phyloP scores from a whole-genome alignment of 139 green algal species.

The Coelastrella sp. region DNA sequence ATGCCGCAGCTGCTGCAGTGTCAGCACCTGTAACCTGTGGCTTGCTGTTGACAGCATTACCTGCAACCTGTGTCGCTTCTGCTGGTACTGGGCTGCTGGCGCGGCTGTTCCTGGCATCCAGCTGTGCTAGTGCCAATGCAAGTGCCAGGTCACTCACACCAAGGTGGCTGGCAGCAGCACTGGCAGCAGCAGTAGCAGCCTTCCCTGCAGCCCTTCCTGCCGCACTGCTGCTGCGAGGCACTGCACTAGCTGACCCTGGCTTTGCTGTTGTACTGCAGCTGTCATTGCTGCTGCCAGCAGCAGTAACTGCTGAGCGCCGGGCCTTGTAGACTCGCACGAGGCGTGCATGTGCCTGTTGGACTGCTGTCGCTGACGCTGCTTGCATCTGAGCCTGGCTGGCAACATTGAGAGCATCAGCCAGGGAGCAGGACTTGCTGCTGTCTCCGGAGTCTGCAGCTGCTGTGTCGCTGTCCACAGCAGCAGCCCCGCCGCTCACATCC shows the following conservation, averaged over 20 bases:
- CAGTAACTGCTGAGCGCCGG: not conserved
- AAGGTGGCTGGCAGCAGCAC: conserved; percentile 23
- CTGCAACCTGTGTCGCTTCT: no score
- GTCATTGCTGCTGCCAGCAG: not conserved
- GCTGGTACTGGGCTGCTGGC: not conserved
- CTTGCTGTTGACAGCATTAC: no score
- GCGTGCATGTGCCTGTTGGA: conserved; percentile 9
- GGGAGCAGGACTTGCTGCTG: not conserved
- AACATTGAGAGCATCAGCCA: conserved; percentile 4
- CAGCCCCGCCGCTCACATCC: not conserved
- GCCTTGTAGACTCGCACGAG: not conserved
- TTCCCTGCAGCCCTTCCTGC: not conserved
- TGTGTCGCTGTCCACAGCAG: not conserved
- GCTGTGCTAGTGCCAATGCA: conserved; percentile 6
- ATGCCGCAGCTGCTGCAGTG: no score
- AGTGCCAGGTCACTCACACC: conserved; percentile 32
- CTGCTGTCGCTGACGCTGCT: not conserved
- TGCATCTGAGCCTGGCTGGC: conserved; percentile 30
- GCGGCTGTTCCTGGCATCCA: conserved; percentile 1
- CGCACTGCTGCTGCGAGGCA: no score
- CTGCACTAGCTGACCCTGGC: no score
- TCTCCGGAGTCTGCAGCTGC: not conserved
- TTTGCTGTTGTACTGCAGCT: not conserved
- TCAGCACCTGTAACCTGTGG: no score
- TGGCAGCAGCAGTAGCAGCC: not conserved